Evolutionary conservation across 805 yeast genomes (phyloP), one percentile per base, ranked within the genome.

Genomic region (Candida berthetii): DNA sequence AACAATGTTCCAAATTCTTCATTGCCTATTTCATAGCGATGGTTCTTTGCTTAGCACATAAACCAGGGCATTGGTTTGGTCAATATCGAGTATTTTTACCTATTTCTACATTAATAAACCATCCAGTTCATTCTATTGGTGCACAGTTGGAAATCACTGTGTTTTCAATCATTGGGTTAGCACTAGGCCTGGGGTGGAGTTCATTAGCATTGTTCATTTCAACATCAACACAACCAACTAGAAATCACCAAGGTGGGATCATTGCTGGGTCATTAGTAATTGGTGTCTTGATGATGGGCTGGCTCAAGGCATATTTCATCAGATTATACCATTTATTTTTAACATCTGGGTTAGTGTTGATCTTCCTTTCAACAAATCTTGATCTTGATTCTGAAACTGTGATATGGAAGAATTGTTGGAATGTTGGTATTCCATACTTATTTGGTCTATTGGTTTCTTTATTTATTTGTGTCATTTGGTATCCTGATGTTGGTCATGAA

Each of bases 111-210:
- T 29, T 74, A 4, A 48, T 72, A 10, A 71, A 69, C 40, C 80
- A 74, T 50, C 76, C 78, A 0, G 71, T 64, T 2, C 66, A 74
- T 41, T 58, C 66, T 4, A 39, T 69, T 7, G 78, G 78, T 10
- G 61, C 71, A 1, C 79, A 74, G 49, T 13, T 71, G 3, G 78
- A 73, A 48, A 64, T 72, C 42, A 63, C 74, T 0, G 2, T 66
- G 3, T 55, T 55, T 13, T 66, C 77, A 0, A 50, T 68, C 2
- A 1, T 63, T 0, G 78, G 78, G 1, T 53, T 60, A 1, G 58
- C 62, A 1, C 40, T 71, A 4, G 78, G 71, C 2, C 44, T 70
- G 33, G 77, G 69, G 0, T 70, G 76, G 72, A 60, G 71, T 2
- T 53, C 71, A 0, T 43, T 72, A 20, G 68, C 74, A 1, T 52